Percentiles rank a stretch among this genome's conserved stretches.
These are phyloP conservation scores for Penicillium sp. DNA, from an alignment of 2,329 filamentous ascomycete genomes.

Conservation along the genomic window DNA sequence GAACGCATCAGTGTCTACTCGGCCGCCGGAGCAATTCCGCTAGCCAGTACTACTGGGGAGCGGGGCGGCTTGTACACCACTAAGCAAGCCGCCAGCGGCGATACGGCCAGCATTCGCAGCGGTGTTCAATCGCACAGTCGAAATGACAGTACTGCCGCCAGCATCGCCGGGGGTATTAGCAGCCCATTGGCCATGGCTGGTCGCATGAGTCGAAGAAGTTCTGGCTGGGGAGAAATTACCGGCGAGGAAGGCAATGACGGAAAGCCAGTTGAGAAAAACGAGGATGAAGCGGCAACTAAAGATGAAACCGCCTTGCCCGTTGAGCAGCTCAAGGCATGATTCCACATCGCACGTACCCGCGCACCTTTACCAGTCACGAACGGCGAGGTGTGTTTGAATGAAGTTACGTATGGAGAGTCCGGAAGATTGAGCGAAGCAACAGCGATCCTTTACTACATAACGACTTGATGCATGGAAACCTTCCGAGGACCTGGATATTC, in stretches of 20 bases:
- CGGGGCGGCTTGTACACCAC: slow-evolving; percentile 78
- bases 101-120: slow-evolving; percentile 76
- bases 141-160: slow-evolving; percentile 78
- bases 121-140: slow-evolving; percentile 73
- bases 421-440: slow-evolving; percentile 4
- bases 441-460: slow-evolving; percentile 19
- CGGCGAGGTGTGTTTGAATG: slow-evolving; percentile 14
- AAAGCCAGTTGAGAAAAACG: slow-evolving; percentile 21
- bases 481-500: slow-evolving; percentile 11
- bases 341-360: neutral
- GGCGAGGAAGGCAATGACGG: slow-evolving; percentile 40
- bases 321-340: slow-evolving; percentile 15
- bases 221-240: slow-evolving; percentile 47
- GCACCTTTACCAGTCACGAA: neutral
- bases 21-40: slow-evolving; percentile 64
- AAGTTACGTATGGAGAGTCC: slow-evolving; percentile 17
- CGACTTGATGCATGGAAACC: slow-evolving; percentile 23
- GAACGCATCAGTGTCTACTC: slow-evolving; percentile 73
- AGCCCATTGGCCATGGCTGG: slow-evolving; percentile 58
- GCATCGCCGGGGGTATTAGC: slow-evolving; percentile 59
- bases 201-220: slow-evolving; percentile 45
- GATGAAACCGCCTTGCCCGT: slow-evolving; percentile 11
- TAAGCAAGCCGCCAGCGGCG: slow-evolving; percentile 53
- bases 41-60: slow-evolving; percentile 61
- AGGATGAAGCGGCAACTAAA: slow-evolving; percentile 40